A percentile compares a stretch with the other conserved stretches of the same genome.
These are phyloP conservation scores for Trametes villosa DNA, from an alignment of 768 basidiomycete species.

Conservation along the genomic window DNA sequence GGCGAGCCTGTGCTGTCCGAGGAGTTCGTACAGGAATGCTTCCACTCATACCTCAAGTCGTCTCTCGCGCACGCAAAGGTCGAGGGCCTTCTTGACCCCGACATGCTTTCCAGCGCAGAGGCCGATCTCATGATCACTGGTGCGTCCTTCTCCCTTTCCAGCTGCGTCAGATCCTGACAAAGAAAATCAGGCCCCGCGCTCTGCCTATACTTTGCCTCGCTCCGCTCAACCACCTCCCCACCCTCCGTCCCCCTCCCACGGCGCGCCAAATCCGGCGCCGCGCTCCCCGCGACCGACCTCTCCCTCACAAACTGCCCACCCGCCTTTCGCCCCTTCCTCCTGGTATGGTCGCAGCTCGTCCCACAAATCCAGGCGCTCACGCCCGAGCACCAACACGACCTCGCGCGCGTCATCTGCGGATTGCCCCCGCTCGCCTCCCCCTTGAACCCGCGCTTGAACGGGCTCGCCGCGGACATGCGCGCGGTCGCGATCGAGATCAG, in stretches of 20 bases:
- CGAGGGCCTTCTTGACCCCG: conserved; percentile 72
- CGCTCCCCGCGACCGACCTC: conserved; percentile 55
- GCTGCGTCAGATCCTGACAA: neutral
- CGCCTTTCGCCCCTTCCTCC: conserved; percentile 67
- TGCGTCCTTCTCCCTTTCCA: conserved; percentile 31
- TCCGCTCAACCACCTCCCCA: conserved; percentile 73
- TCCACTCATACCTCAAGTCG: conserved; percentile 82
- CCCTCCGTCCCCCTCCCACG: conserved; percentile 83
- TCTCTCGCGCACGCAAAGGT: conserved; percentile 76
- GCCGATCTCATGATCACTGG: conserved; percentile 88
- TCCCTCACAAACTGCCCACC: conserved; percentile 72
- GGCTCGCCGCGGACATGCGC: conserved; percentile 80
- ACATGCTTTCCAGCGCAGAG: conserved; percentile 77
- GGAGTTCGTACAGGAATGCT: conserved; percentile 71
- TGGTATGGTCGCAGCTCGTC: conserved; percentile 73
- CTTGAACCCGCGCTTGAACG: conserved; percentile 46
- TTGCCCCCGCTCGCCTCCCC: conserved; percentile 51
- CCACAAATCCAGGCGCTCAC: conserved; percentile 62
- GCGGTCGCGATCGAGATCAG: conserved; percentile 88
- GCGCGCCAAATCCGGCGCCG: conserved; percentile 40
- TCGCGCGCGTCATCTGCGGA: conserved; percentile 78
- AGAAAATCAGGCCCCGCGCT: conserved; percentile 66
- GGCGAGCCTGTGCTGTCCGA: conserved; percentile 54
- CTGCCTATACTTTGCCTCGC: conserved; percentile 83
- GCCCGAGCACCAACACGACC: conserved; percentile 77